phyloP scores from a whole-genome alignment of 805 yeast species.

The Tetrapisispora iriomotensis region DNA sequence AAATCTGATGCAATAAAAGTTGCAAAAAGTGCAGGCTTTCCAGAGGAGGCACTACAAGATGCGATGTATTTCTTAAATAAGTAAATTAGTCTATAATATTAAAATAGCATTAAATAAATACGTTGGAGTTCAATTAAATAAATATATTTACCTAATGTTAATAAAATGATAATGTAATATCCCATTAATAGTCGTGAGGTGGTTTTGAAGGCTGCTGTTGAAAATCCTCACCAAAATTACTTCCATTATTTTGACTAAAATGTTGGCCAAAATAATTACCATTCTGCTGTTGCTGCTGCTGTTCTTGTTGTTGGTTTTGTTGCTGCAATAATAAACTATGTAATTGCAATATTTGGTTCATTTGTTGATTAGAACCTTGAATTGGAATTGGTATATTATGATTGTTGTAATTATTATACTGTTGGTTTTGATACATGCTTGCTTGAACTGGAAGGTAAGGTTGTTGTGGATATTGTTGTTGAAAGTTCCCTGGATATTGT shows the following conservation, averaged over 20 bases:
- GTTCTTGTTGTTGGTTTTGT: constrained; percentile 12
- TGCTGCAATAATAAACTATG: constrained; percentile 22
- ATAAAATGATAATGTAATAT: too few relatives aligned
- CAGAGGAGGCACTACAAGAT: constrained; percentile 42
- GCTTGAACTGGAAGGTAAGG: not conserved
- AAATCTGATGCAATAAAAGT: constrained; percentile 70
- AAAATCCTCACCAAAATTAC: too few relatives aligned
- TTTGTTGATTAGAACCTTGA: constrained; percentile 11
- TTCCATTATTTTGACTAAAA: too few relatives aligned
- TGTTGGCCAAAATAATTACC: too few relatives aligned
- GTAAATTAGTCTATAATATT: not conserved
- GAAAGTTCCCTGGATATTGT: too few relatives aligned
- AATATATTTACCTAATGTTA: too few relatives aligned
- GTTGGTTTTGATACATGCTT: constrained; percentile 7
- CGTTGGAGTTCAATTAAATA: too few relatives aligned
- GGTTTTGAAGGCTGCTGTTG: constrained; percentile 9
- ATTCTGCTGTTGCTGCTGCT: constrained; percentile 6
- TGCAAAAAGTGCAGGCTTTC: constrained; percentile 75
- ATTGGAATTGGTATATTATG: constrained; percentile 5
- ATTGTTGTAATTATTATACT: constrained; percentile 7
- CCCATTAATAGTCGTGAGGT: too few relatives aligned
- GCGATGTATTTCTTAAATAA: constrained; percentile 30
- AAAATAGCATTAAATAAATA: not conserved
- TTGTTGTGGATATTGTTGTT: too few relatives aligned
- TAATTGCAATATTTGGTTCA: constrained; percentile 18